phyloP scores from a whole-genome alignment of 495 filamentous ascomycete species.

The Parathielavia hyrcaniae region DNA sequence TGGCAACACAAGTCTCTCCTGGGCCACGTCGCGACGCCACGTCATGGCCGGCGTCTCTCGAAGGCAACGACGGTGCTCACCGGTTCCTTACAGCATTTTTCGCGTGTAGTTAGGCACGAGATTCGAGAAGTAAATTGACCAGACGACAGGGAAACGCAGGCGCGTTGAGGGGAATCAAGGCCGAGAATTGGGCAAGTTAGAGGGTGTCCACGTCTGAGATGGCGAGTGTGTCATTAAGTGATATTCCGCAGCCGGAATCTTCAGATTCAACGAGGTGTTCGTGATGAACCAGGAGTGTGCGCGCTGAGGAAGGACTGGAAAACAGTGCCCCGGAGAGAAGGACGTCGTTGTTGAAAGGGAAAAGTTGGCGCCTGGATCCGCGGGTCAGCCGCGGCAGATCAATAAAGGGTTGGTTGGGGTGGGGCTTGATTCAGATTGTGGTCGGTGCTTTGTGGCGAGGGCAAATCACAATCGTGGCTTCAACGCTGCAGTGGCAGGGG shows the following conservation, averaged over 20 bases:
- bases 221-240: constrained; percentile 6
- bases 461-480: neutral
- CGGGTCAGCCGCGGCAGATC: constrained; percentile 42
- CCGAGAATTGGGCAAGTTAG: constrained; percentile 14
- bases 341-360: constrained; percentile 28
- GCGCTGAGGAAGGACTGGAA: constrained; percentile 15
- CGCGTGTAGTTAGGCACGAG: constrained; percentile 24
- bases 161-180: constrained; percentile 13
- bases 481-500: constrained; percentile 2
- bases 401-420: constrained; percentile 23
- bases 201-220: constrained; percentile 16
- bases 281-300: constrained; percentile 9
- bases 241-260: constrained; percentile 1
- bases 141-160: constrained; percentile 19
- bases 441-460: constrained; percentile 21
- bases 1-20: constrained; percentile 15
- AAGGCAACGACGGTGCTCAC: constrained; percentile 21
- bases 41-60: constrained; percentile 23
- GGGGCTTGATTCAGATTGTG: neutral
- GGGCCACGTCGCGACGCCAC: constrained; percentile 24
- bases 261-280: constrained; percentile 8
- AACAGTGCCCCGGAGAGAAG: constrained; percentile 1
- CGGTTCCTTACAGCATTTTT: constrained; percentile 26
- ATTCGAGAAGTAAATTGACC: constrained; percentile 20
- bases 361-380: constrained; percentile 26